phyloP scores from a whole-genome alignment of 108 stramenopile genomes.

The Cyclotella atomus region DNA sequence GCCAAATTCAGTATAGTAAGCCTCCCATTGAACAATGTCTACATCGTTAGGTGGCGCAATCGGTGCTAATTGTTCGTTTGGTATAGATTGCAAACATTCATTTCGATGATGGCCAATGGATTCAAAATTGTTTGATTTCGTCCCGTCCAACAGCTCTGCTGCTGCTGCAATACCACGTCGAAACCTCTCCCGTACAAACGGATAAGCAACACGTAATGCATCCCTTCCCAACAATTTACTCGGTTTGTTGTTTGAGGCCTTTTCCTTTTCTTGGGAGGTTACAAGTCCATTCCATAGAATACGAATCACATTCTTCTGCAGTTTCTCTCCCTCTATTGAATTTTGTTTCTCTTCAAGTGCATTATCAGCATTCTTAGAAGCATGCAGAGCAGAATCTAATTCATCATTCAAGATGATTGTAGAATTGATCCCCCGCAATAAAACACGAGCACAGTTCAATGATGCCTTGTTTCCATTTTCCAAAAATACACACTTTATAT shows the following conservation, averaged over 20 bases:
- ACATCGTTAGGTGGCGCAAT: conserved; percentile 27
- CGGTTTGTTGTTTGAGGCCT: conserved; percentile 32
- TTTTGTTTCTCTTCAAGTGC: background rate
- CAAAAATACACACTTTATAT: background rate
- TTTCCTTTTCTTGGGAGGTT: background rate
- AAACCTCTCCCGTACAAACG: conserved; percentile 36
- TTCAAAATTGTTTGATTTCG: background rate
- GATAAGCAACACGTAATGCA: conserved; percentile 31
- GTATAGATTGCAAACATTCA: conserved; percentile 7
- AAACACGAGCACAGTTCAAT: conserved; percentile 20
- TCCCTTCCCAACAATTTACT: conserved; percentile 39
- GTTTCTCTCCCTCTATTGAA: too few relatives aligned
- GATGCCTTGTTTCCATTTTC: conserved; percentile 10
- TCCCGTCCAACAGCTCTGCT: background rate
- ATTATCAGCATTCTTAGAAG: background rate
- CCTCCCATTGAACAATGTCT: conserved; percentile 28
- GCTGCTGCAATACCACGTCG: conserved; percentile 19
- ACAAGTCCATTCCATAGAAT: conserved; percentile 42
- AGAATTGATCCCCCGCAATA: conserved; percentile 38
- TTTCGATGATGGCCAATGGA: background rate
- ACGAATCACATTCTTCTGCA: conserved; percentile 17
- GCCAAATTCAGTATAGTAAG: conserved; percentile 43
- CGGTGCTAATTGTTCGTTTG: conserved; percentile 24
- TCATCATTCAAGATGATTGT: conserved; percentile 17
- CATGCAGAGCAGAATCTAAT: background rate